Conservation (phyloP, 352 stramenopile species). For the Pythium aphanidermatum region DNA sequence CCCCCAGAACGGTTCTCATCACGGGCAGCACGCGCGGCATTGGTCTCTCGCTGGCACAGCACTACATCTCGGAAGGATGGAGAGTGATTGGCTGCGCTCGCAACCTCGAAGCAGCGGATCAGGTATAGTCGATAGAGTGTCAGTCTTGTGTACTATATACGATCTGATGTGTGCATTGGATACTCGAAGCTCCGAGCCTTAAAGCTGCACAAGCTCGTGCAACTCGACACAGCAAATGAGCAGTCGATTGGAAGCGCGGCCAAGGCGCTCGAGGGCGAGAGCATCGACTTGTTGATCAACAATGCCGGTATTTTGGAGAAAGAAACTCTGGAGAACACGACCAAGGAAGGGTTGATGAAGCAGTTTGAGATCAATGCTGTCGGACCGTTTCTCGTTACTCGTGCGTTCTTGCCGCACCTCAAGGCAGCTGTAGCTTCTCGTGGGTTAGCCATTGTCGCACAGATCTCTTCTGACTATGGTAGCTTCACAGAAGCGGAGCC, state of each 20-base stretch:
- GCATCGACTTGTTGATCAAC: slow-evolving; percentile 52
- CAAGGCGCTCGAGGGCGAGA: slow-evolving; percentile 23
- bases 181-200: slow-evolving; percentile 27
- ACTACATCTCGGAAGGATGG: slow-evolving; percentile 22
- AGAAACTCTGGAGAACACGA: slow-evolving; percentile 16
- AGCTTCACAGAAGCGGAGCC: slow-evolving; percentile 16
- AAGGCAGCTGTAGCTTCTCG: slow-evolving; percentile 14
- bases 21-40: slow-evolving; percentile 29
- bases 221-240: slow-evolving; percentile 32
- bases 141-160: too few species aligned
- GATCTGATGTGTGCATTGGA: too few species aligned
- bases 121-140: too few species aligned
- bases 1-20: slow-evolving; percentile 26
- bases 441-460: slow-evolving; percentile 14
- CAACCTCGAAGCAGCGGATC: slow-evolving; percentile 9
- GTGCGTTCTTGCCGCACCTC: slow-evolving; percentile 34
- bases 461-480: slow-evolving; percentile 22
- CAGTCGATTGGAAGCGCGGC: slow-evolving; percentile 25
- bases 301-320: slow-evolving; percentile 37
- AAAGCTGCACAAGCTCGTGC: slow-evolving; percentile 28
- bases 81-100: slow-evolving; percentile 19
- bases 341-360: slow-evolving; percentile 35
- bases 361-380: slow-evolving; percentile 59
- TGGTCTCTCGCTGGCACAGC: slow-evolving; percentile 21
- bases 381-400: slow-evolving; percentile 44